Conservation (phyloP, 345 rosid genomes). For the Gossypium mustelinum region DNA sequence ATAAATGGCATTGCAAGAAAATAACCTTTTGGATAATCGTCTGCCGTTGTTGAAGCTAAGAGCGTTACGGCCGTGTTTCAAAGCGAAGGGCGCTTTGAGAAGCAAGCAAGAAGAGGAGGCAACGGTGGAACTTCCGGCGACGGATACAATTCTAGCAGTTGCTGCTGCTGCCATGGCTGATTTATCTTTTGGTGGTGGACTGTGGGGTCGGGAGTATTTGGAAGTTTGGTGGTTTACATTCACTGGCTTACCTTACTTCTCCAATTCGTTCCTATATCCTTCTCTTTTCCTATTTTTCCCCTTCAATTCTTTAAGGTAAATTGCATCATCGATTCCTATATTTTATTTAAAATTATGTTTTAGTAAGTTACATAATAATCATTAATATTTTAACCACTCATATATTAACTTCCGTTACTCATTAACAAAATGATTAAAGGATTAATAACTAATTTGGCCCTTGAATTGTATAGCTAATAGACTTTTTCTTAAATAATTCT, state of each 20-base stretch:
- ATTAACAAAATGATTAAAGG: no score
- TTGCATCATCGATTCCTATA: no score
- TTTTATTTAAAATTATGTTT: no score
- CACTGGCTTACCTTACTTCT: neutral
- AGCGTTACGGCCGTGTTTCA: neutral
- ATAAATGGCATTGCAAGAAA: conserved; percentile 16
- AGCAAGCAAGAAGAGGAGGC: conserved; percentile 12
- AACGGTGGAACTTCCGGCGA: neutral
- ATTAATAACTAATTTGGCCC: no score
- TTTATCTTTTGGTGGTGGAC: neutral
- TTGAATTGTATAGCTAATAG: no score
- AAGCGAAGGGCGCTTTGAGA: neutral
- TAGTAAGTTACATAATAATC: no score
- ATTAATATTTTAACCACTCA: no score
- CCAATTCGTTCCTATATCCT: neutral
- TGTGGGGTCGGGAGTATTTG: neutral
- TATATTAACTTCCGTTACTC: no score
- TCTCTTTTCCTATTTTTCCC: neutral
- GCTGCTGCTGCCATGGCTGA: conserved; percentile 5
- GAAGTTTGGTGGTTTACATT: neutral
- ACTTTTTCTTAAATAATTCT: no score
- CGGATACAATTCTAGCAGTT: conserved; percentile 10
- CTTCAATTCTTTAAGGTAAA: no score
- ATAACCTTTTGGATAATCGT: neutral
- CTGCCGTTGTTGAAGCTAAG: neutral